A percentile compares a stretch with the other conserved stretches of the same genome.
These are phyloP conservation scores for Conticribra weissflogii DNA, from an alignment of 108 stramenopile species.

Conservation along the genomic window DNA sequence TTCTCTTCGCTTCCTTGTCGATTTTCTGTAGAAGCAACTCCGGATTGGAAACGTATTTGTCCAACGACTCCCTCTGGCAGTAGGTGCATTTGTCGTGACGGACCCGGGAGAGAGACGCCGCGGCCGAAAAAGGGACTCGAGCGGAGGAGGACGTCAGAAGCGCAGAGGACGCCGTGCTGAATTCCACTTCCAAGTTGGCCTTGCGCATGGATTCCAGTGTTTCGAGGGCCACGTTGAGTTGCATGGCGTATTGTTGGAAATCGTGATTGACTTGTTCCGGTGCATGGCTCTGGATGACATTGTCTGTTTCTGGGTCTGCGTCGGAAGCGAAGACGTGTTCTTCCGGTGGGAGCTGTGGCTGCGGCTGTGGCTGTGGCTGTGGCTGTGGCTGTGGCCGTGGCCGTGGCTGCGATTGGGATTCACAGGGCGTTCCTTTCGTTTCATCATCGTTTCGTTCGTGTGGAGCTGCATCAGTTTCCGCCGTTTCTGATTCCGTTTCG, in stretches of 20 bases:
- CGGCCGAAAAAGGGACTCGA: conserved; percentile 1
- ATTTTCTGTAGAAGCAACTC: neutral
- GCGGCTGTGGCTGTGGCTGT: too few relatives aligned
- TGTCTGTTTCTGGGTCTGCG: too few relatives aligned
- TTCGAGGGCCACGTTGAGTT: conserved; percentile 66
- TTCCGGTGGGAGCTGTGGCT: neutral
- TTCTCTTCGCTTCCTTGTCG: neutral
- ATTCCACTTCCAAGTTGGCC: conserved; percentile 69
- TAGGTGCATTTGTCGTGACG: conserved; percentile 39
- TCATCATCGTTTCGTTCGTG: too few relatives aligned
- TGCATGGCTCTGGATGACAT: neutral
- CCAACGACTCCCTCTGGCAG: conserved; percentile 38
- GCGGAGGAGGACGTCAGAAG: neutral
- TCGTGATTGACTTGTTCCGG: neutral
- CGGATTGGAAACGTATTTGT: conserved; percentile 15
- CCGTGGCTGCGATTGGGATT: too few relatives aligned
- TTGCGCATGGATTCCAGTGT: conserved; percentile 62
- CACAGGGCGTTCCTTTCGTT: too few relatives aligned
- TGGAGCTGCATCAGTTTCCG: too few relatives aligned
- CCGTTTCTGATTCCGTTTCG: too few relatives aligned
- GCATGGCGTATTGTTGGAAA: conserved; percentile 40
- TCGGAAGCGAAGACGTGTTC: too few relatives aligned
- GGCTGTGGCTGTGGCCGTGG: too few relatives aligned
- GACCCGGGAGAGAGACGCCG: neutral
- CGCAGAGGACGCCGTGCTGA: conserved; percentile 5